Conservation (phyloP, 352 stramenopile genomes). For the Globisporangium iwayamae region DNA sequence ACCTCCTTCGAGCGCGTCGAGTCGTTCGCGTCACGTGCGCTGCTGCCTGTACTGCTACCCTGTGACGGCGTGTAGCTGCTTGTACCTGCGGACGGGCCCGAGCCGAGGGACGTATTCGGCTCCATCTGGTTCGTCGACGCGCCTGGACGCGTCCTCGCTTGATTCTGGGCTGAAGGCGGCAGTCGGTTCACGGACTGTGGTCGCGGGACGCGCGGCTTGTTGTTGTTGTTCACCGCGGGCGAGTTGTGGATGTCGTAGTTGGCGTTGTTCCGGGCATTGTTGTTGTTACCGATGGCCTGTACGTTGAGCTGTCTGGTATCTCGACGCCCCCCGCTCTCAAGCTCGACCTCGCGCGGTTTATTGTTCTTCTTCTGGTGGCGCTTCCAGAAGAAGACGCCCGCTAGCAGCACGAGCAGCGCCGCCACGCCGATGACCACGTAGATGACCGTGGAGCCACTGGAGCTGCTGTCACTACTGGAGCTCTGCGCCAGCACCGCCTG, state of each 20-base stretch:
- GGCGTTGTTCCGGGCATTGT: background rate
- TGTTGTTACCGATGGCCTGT: background rate
- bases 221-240: constrained; percentile 9
- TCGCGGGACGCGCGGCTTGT: background rate
- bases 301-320: constrained; percentile 1
- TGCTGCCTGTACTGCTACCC: constrained; percentile 12
- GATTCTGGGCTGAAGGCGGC: no score
- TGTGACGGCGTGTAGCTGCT: constrained; percentile 18
- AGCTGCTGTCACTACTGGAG: constrained; percentile 18
- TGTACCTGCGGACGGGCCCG: constrained; percentile 9
- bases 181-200: background rate
- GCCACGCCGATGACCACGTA: constrained; percentile 57
- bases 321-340: background rate
- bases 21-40: constrained; percentile 15
- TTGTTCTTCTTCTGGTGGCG: constrained; percentile 34
- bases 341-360: background rate
- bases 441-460: constrained; percentile 39
- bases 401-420: constrained; percentile 43
- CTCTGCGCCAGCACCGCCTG: constrained; percentile 5
- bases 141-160: background rate
- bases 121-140: background rate
- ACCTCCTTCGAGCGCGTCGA: constrained; percentile 41
- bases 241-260: constrained; percentile 22
- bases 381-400: constrained; percentile 50
- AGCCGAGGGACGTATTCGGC: constrained; percentile 1